phyloP scores from a whole-genome alignment of 257 asterid genomes.

The Solanum medicagineum region DNA sequence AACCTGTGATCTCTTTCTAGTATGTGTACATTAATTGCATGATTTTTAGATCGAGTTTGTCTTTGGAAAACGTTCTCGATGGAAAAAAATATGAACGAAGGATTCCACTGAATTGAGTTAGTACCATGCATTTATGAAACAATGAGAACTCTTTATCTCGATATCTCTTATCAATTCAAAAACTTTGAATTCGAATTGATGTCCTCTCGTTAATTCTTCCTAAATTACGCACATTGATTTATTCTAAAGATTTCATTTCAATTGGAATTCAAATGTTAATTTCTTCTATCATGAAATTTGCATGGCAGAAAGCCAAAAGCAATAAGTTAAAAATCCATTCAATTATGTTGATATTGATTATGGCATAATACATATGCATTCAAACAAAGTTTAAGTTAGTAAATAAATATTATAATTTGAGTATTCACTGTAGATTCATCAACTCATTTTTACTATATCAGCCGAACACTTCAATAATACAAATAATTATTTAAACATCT shows the following conservation, averaged over 20 bases:
- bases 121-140: not conserved
- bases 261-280: not conserved
- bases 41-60: not conserved
- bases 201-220: not conserved
- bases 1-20: not conserved
- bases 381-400: too few species aligned
- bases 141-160: not conserved
- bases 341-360: too few species aligned
- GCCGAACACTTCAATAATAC: too few species aligned
- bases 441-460: too few species aligned
- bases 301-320: not conserved
- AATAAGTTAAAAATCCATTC: not conserved
- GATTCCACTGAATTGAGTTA: not conserved
- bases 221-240: not conserved
- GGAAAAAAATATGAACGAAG: not conserved
- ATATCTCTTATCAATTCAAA: not conserved
- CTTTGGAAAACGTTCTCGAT: not conserved
- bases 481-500: too few species aligned
- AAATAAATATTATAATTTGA: too few species aligned
- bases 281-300: too few species aligned
- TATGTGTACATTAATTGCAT: not conserved
- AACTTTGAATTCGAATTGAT: not conserved
- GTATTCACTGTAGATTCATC: too few species aligned
- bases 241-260: not conserved
- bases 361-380: too few species aligned